A percentile compares a stretch with the other conserved stretches of the same genome.
phyloP scores from a whole-genome alignment of 805 yeast species.

The Priceomyces castillae region DNA sequence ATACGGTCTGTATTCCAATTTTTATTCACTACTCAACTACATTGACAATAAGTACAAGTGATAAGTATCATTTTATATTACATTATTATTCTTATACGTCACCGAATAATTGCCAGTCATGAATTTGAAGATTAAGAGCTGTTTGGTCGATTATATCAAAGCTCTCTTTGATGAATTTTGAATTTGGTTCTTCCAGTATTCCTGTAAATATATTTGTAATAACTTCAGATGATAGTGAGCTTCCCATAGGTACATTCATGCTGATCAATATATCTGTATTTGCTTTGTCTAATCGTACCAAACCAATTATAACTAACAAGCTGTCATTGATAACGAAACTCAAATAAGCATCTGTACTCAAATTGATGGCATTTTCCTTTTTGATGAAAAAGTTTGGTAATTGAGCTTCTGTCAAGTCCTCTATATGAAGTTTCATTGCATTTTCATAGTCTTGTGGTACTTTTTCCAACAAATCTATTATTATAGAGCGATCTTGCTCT shows the following conservation, averaged over 20 bases:
- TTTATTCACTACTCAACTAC: constrained; percentile 3
- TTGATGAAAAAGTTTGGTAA: constrained; percentile 11
- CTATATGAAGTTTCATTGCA: constrained; percentile 53
- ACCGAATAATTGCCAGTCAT: constrained; percentile 46
- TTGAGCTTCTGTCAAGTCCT: constrained; percentile 46
- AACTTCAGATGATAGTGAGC: too few species aligned
- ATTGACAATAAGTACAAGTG: background rate
- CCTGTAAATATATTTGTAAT: background rate
- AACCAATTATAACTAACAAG: constrained; percentile 52
- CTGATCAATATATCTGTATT: constrained; percentile 62
- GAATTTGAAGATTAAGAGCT: constrained; percentile 33
- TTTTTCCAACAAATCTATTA: constrained; percentile 62
- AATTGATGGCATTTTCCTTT: constrained; percentile 1
- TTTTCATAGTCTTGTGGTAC: constrained; percentile 36
- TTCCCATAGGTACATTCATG: constrained; percentile 39
- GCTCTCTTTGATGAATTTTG: constrained; percentile 10
- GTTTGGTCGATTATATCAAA: constrained; percentile 25
- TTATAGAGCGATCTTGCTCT: constrained; percentile 49
- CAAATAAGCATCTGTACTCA: constrained; percentile 6
- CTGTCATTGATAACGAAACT: constrained; percentile 10
- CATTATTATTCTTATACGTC: background rate
- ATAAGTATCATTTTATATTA: background rate
- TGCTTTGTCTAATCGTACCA: constrained; percentile 50
- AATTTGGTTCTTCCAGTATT: constrained; percentile 36
- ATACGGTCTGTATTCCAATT: background rate